A percentile compares a stretch with the other conserved stretches of the same genome.
phyloP scores from a whole-genome alignment of 2,329 filamentous ascomycete species.

The Teratosphaeria epicoccoides region DNA sequence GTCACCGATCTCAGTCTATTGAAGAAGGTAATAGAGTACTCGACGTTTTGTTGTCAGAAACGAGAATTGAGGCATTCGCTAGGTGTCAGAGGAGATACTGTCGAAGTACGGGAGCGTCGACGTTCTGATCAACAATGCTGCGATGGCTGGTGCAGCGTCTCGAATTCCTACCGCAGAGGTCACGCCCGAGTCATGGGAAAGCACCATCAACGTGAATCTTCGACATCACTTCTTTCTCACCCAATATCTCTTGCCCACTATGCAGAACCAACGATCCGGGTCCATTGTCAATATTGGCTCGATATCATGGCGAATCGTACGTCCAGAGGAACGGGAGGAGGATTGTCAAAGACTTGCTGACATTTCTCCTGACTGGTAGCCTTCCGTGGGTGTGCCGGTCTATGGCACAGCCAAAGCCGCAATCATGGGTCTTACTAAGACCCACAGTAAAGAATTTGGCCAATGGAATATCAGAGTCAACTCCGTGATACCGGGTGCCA shows the following conservation, averaged over 20 bases:
- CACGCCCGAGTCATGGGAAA: conserved; percentile 52
- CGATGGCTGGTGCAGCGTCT: conserved; percentile 46
- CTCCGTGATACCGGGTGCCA: conserved; percentile 22
- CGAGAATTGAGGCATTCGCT: too few relatives aligned
- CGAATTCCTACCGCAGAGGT: conserved; percentile 51
- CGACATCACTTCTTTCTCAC: conserved; percentile 54
- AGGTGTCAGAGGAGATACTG: conserved; percentile 24
- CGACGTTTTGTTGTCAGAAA: too few relatives aligned
- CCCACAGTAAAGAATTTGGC: conserved; percentile 22
- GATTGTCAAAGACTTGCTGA: neutral
- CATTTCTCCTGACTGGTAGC: neutral
- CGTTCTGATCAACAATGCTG: conserved; percentile 53
- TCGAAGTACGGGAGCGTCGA: conserved; percentile 41
- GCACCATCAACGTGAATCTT: conserved; percentile 53
- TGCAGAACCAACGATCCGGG: conserved; percentile 45
- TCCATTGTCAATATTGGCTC: conserved; percentile 48
- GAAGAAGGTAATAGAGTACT: conserved; percentile 33
- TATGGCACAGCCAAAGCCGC: conserved; percentile 22
- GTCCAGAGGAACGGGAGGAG: neutral
- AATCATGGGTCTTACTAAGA: conserved; percentile 19
- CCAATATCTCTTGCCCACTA: conserved; percentile 47
- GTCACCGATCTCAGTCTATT: conserved; percentile 44
- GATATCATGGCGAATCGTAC: conserved; percentile 7
- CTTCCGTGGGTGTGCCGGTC: conserved; percentile 16
- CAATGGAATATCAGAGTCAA: conserved; percentile 18